Conservation (phyloP, 2,329 filamentous ascomycete species). For the Huntiella omanensis region DNA sequence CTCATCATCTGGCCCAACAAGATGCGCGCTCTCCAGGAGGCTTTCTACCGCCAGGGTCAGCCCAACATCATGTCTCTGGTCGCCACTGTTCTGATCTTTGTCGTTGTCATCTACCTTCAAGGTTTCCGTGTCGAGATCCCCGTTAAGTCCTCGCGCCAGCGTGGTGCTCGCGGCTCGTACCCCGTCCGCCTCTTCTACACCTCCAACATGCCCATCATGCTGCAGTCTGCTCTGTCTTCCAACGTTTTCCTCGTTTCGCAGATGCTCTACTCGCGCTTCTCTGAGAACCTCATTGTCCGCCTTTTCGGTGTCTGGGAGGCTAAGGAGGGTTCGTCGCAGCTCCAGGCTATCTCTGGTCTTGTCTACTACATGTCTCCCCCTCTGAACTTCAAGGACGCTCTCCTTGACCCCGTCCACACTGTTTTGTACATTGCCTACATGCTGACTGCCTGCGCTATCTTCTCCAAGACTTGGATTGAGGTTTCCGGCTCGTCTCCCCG, state of each 20-base stretch:
- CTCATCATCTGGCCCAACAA: slow-evolving; percentile 98
- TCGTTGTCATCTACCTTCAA: slow-evolving; percentile 95
- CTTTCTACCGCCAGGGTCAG: slow-evolving; percentile 97
- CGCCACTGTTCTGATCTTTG: slow-evolving; percentile 82
- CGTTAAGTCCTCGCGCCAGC: slow-evolving; percentile 97
- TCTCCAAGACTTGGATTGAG: slow-evolving; percentile 99
- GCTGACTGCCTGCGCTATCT: slow-evolving; percentile 90
- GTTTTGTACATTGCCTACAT: slow-evolving; percentile 93
- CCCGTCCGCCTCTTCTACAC: slow-evolving; percentile 99
- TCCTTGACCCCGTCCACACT: slow-evolving; percentile 93
- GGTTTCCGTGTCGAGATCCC: slow-evolving; percentile 99
- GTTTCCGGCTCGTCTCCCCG: slow-evolving; percentile 94
- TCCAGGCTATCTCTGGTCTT: slow-evolving; percentile 79
- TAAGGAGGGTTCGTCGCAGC: slow-evolving; percentile 86
- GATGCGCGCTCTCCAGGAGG: slow-evolving; percentile 93
- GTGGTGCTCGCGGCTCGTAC: slow-evolving; percentile 95
- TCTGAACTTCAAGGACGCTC: slow-evolving; percentile 90
- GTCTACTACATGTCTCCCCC: slow-evolving; percentile 99
- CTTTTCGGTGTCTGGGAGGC: slow-evolving; percentile 98
- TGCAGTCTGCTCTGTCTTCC: slow-evolving; percentile 94
- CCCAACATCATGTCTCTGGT: slow-evolving; percentile 99
- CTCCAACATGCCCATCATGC: slow-evolving; percentile 99
- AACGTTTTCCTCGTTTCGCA: slow-evolving; percentile 98
- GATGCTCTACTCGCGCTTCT: slow-evolving; percentile 98
- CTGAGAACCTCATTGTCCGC: slow-evolving; percentile 93